These are phyloP conservation scores for Capsella bursapastoris DNA, from an alignment of 345 rosid species.

Conservation along the genomic window DNA sequence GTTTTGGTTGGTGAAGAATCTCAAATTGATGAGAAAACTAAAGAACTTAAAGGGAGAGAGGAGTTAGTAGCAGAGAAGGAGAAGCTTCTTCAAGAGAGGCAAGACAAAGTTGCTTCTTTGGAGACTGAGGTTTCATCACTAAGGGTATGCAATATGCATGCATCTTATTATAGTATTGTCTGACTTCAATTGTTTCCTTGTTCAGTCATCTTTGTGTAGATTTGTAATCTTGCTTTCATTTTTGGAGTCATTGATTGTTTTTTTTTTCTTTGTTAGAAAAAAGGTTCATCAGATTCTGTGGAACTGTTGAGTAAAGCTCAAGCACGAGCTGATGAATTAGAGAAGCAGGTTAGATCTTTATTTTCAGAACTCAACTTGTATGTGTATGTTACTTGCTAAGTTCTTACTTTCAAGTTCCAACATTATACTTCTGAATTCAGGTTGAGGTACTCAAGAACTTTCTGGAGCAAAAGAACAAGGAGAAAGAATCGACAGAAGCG, in stretches of 20 bases:
- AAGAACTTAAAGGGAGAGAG: slow-evolving; percentile 65
- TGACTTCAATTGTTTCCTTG: background rate
- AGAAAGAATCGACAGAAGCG: slow-evolving; percentile 62
- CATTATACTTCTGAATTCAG: slow-evolving; percentile 48
- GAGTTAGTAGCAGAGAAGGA: slow-evolving; percentile 61
- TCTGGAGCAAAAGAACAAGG: slow-evolving; percentile 53
- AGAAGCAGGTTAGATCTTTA: slow-evolving; percentile 62
- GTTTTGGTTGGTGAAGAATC: slow-evolving; percentile 56
- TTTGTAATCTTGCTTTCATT: background rate
- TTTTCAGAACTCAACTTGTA: background rate
- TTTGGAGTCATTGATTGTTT: slow-evolving; percentile 9
- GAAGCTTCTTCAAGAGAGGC: slow-evolving; percentile 61
- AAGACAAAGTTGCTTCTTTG: slow-evolving; percentile 61
- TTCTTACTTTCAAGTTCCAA: background rate
- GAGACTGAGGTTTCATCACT: slow-evolving; percentile 66
- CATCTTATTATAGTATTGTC: background rate
- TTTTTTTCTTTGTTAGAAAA: slow-evolving; percentile 50
- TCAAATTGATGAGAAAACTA: slow-evolving; percentile 56
- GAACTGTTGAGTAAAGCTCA: slow-evolving; percentile 71
- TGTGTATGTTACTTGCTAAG: background rate
- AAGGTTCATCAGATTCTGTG: slow-evolving; percentile 60
- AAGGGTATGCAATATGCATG: slow-evolving; percentile 57
- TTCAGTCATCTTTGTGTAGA: background rate
- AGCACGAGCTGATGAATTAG: slow-evolving; percentile 70
- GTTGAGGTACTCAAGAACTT: slow-evolving; percentile 62